A percentile compares a stretch with the other conserved stretches of the same genome.
phyloP scores from a whole-genome alignment of 2,329 filamentous ascomycete species.

The Xylaria sp. region DNA sequence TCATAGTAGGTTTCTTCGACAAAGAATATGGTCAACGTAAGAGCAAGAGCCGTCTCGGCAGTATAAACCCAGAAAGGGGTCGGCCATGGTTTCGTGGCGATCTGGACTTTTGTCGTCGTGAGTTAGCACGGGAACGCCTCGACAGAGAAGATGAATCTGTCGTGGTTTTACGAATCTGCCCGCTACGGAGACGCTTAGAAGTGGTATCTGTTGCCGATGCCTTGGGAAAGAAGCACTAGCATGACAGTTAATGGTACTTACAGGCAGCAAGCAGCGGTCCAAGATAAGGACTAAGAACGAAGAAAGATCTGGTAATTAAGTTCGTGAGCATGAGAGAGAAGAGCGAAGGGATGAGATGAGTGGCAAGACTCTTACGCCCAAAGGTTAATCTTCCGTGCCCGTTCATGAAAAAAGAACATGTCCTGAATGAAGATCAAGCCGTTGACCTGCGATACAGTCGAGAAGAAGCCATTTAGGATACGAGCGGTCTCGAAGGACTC shows the following conservation, averaged over 20 bases:
- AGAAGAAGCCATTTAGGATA: constrained; percentile 62
- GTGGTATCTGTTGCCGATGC: background rate
- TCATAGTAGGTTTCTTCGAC: constrained; percentile 64
- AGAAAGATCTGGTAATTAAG: constrained; percentile 47
- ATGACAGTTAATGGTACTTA: constrained; percentile 7
- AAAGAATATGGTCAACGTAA: constrained; percentile 56
- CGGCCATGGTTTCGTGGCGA: constrained; percentile 58
- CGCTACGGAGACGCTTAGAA: background rate
- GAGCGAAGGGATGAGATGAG: constrained; percentile 12
- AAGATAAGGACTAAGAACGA: constrained; percentile 57
- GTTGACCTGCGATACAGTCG: constrained; percentile 57
- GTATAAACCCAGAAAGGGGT: constrained; percentile 62
- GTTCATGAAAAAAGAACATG: constrained; percentile 70
- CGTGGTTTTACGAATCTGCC: background rate
- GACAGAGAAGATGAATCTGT: background rate
- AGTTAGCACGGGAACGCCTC: background rate
- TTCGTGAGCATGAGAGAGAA: background rate
- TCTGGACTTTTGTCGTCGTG: constrained; percentile 52
- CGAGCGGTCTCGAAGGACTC: constrained; percentile 61
- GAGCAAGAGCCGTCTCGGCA: constrained; percentile 52
- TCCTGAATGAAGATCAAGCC: constrained; percentile 67
- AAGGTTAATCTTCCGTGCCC: constrained; percentile 62
- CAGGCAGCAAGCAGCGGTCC: constrained; percentile 59
- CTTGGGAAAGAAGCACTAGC: background rate
- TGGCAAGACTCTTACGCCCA: constrained; percentile 54